Evolutionary conservation across 2,329 filamentous ascomycete species (phyloP), one percentile per base, ranked within the genome.

Genomic region (Ceratocystis alfenasii): DNA sequence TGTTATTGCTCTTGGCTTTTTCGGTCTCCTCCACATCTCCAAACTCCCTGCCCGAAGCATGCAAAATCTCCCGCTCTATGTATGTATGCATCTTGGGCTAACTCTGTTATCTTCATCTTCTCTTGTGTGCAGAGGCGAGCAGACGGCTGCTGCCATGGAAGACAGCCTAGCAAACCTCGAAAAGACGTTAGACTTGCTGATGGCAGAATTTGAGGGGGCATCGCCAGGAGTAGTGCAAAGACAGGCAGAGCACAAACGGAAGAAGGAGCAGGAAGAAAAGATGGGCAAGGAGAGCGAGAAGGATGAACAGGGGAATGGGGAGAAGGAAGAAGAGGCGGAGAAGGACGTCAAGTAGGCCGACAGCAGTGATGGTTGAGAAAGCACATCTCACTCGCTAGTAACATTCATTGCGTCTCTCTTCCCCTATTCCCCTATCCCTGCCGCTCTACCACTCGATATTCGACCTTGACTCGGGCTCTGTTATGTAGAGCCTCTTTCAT

Each of bases 121-220:
- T 65, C 48, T 61, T 68, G 22, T 41, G 10, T 36, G 66, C 68
- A 83, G 80, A 70, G 82, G 82, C 69, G 82, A 85, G 68, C 78
- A 81, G 69, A 75, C 81, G 3, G 82, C 82, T 53, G 71, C 78
- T 10, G 76, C 76, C 36, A 77, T 85, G 20, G 82, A 85, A 71
- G 74, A 77, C 1, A 80, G 80, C 69, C 75, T 85, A 62, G 75
- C 76, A 7, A 78, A 71, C 44, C 75, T 85, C 22, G 81, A 84
- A 72, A 76, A 74, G 70, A 82, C 79, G 71, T 76, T 85, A n/a
- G 81, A 84, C 68, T 77, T 76, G 67, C 74, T 85, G 25, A 75
- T 85, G 25, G 79, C 78, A 17, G 77, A 77, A 28, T 74, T 83
- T 62, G 81, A 80, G 66, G 71, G 69, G 17, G 33, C 63, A 45